A percentile compares a stretch with the other conserved stretches of the same genome.
Conservation (phyloP, 2,329 filamentous ascomycete species). For the Apiospora rasikravindrae region DNA sequence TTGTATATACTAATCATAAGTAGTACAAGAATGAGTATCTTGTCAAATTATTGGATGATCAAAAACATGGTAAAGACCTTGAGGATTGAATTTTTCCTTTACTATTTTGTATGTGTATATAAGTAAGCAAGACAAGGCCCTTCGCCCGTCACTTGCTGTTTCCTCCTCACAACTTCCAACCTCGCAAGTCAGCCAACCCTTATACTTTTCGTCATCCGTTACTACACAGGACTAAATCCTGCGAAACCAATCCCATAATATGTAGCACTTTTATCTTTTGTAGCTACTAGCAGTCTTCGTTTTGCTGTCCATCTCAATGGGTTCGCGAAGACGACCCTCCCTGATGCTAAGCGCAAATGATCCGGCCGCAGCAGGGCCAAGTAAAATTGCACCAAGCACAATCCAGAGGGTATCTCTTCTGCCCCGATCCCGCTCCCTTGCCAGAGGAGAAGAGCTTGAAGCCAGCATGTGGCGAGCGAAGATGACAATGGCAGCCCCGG, state of each 20-base stretch:
- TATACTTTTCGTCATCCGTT: not conserved
- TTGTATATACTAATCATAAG: no score
- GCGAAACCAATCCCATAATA: not conserved
- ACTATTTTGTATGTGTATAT: no score
- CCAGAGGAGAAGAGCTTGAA: not conserved
- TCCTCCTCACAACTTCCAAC: not conserved
- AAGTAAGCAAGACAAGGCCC: no score
- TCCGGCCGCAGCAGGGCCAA: not conserved
- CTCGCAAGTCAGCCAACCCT: not conserved
- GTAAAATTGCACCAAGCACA: not conserved
- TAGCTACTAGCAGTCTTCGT: not conserved
- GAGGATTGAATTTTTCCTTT: no score
- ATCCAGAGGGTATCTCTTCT: not conserved
- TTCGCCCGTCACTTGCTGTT: not conserved
- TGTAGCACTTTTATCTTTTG: not conserved
- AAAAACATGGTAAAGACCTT: no score
- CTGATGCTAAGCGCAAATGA: not conserved
- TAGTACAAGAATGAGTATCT: no score
- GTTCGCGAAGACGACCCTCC: not conserved
- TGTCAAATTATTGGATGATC: no score
- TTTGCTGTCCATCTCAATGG: not conserved
- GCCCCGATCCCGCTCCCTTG: not conserved
- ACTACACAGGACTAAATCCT: not conserved
- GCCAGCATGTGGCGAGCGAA: conserved; percentile 1
- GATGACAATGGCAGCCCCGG: not conserved